Evolutionary conservation across 1,284 basidiomycete species (phyloP).

Genomic region (Ustilago nuda): DNA sequence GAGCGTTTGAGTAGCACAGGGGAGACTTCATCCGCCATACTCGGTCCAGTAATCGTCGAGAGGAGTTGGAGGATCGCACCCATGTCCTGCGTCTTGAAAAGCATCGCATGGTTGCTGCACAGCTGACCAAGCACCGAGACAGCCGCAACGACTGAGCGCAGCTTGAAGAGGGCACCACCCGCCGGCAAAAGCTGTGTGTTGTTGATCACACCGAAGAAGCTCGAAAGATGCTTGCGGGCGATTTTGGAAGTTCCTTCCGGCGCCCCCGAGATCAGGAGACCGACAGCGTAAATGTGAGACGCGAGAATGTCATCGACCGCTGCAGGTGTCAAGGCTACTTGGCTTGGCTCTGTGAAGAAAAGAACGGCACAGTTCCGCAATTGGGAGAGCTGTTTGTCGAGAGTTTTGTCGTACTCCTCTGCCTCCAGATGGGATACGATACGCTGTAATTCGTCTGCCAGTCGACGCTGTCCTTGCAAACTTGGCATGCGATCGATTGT

Average conservation of each 20-base stretch:
- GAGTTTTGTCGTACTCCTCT: conserved; percentile 14
- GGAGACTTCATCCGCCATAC: conserved; percentile 18
- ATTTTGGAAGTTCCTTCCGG: conserved; percentile 47
- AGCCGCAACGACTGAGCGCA: conserved; percentile 14
- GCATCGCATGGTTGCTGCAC: conserved; percentile 43
- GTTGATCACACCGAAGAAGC: conserved; percentile 25
- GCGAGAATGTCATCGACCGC: conserved; percentile 14
- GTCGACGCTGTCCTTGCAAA: conserved; percentile 20
- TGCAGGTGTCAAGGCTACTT: neutral
- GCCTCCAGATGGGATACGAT: conserved; percentile 24
- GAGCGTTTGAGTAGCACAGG: neutral
- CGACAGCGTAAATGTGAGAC: conserved; percentile 28
- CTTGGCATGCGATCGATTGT: conserved; percentile 18
- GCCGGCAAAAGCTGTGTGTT: neutral
- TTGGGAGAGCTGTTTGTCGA: conserved; percentile 12
- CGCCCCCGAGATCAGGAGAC: conserved; percentile 35
- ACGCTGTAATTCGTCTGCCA: conserved; percentile 20
- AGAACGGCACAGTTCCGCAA: conserved; percentile 5
- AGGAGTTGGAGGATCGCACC: conserved; percentile 31
- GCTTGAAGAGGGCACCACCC: neutral
- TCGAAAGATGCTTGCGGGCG: conserved; percentile 37
- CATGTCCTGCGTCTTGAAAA: conserved; percentile 36
- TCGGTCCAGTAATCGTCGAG: conserved; percentile 26
- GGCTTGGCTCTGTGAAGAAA: neutral
- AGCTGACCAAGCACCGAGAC: conserved; percentile 28